Evolutionary conservation across 1,284 basidiomycete genomes (phyloP).

Genomic region (Abortiporus biennis): DNA sequence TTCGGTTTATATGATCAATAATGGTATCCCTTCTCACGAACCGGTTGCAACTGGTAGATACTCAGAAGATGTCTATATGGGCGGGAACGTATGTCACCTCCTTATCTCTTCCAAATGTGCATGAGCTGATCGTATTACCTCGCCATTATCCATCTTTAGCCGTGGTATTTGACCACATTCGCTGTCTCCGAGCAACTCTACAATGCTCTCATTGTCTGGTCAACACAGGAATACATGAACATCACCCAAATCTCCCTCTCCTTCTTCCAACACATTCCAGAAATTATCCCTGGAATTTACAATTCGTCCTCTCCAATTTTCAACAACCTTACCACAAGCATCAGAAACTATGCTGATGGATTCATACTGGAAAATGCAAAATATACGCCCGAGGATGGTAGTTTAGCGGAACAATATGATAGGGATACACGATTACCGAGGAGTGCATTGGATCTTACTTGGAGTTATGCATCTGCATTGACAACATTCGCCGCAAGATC

Average conservation of each 20-base stretch:
- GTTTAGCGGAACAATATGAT: conserved; percentile 34
- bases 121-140: background rate
- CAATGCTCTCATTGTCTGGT: conserved; percentile 35
- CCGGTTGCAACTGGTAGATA: conserved; percentile 52
- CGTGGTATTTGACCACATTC: conserved; percentile 37
- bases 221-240: conserved; percentile 23
- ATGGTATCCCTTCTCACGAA: conserved; percentile 30
- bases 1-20: conserved; percentile 44
- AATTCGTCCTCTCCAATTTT: conserved; percentile 23
- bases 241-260: conserved; percentile 34
- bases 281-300: conserved; percentile 30
- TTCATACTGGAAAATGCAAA: conserved; percentile 32
- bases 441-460: conserved; percentile 37
- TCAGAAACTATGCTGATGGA: conserved; percentile 36
- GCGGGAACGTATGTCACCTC: conserved; percentile 37
- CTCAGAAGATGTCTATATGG: conserved; percentile 45
- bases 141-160: conserved; percentile 17
- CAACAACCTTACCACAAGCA: conserved; percentile 25
- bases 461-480: conserved; percentile 30
- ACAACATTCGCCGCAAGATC: conserved; percentile 31
- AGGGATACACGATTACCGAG: conserved; percentile 25
- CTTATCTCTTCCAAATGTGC: background rate
- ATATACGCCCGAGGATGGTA: conserved; percentile 34
- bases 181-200: conserved; percentile 42
- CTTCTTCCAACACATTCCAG: conserved; percentile 36